A percentile compares a stretch with the other conserved stretches of the same genome.
Evolutionary conservation across 257 asterid species (phyloP).

Genomic region (Fraxinus excelsior): DNA sequence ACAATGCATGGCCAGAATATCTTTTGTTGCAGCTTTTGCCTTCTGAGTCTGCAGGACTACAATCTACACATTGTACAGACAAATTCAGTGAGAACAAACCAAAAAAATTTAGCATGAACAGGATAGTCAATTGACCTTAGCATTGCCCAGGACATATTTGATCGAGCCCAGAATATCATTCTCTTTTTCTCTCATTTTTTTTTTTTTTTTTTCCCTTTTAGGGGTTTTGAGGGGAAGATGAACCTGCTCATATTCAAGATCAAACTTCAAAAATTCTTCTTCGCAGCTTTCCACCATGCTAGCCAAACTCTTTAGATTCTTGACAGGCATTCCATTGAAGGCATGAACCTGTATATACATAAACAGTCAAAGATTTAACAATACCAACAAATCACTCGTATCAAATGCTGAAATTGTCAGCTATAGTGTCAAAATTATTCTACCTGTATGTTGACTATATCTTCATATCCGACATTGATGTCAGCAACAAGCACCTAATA

Average conservation of each 20-base stretch:
- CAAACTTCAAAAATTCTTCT: conserved; percentile 76
- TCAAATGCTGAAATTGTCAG: neutral
- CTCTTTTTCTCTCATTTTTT: neutral
- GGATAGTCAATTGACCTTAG: too few species aligned
- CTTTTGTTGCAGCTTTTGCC: conserved; percentile 34
- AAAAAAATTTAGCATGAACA: neutral
- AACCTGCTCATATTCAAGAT: conserved; percentile 87
- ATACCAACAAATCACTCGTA: neutral
- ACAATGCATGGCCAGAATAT: conserved; percentile 32
- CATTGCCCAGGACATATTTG: too few species aligned
- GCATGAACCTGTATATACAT: conserved; percentile 63
- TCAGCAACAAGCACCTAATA: conserved; percentile 89
- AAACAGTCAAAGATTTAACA: conserved; percentile 1
- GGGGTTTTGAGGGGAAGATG: neutral
- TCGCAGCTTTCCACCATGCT: conserved; percentile 80
- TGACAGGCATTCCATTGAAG: conserved; percentile 79
- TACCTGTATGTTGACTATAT: conserved; percentile 95
- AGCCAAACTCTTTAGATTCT: conserved; percentile 82
- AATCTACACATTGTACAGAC: conserved; percentile 17
- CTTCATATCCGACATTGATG: conserved; percentile 93
- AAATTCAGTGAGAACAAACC: neutral
- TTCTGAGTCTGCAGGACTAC: conserved; percentile 27
- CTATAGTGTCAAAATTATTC: conserved; percentile 10
- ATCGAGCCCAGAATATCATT: neutral
- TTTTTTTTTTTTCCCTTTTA: conserved; percentile 10